Conservation (phyloP, 768 basidiomycete species). For the Symmetrospora coprosmae region DNA sequence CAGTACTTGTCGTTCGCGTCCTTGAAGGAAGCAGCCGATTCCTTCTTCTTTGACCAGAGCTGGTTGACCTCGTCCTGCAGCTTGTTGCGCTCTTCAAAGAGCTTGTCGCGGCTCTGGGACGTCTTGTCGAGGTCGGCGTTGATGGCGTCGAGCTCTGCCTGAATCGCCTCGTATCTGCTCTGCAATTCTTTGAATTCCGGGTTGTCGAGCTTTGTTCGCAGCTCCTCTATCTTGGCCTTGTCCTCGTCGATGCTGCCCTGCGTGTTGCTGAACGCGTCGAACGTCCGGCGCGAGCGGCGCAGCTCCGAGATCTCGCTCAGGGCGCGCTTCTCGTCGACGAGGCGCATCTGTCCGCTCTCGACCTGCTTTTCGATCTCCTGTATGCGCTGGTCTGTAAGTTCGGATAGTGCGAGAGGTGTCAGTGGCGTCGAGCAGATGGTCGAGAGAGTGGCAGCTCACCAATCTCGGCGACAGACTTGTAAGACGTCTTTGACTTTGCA, state of each 20-base stretch:
- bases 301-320: conserved; percentile 62
- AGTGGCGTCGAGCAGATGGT: not conserved
- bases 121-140: conserved; percentile 76
- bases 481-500: conserved; percentile 59
- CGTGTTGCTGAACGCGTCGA: conserved; percentile 67
- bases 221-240: conserved; percentile 55
- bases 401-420: not conserved
- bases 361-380: conserved; percentile 64
- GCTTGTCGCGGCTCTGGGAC: conserved; percentile 60
- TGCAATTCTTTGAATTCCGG: conserved; percentile 69
- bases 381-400: conserved; percentile 50
- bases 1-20: conserved; percentile 73
- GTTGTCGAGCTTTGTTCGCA: conserved; percentile 73
- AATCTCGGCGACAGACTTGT: conserved; percentile 68
- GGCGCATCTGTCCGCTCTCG: conserved; percentile 77
- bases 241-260: conserved; percentile 71
- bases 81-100: conserved; percentile 72
- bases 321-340: conserved; percentile 89
- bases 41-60: conserved; percentile 63
- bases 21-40: conserved; percentile 54
- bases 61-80: conserved; percentile 53
- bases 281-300: conserved; percentile 43
- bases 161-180: conserved; percentile 66
- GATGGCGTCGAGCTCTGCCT: conserved; percentile 67
- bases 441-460: conserved; percentile 33